Base-by-base conservation (phyloP, 805 yeast genomes). In the Cyberlindnera samutprakarnensis region DNA sequence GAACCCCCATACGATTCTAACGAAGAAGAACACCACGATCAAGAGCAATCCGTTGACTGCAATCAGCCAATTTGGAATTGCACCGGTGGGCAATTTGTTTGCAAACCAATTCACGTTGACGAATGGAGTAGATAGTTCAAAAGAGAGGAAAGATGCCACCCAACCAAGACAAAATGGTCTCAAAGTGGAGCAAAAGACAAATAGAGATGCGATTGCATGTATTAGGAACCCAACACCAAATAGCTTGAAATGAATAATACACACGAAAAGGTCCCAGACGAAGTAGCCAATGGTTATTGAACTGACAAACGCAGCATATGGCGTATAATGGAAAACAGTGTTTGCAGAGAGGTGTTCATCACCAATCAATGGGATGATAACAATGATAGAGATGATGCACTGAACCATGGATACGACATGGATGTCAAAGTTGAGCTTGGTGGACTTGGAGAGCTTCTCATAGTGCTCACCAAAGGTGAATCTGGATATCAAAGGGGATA, bases 51-150 rank as follows among this genome's bases (percentile, higher is more conserved):
- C 97, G 54, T 92, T 92, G 44, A 78, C 46, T 12, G 72, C 51
- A 31, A 75, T 70, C 9, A 73, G 34, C 41, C 50, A 64, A 16
- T 64, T 64, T 25, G 82, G 76, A 31, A 85, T 65, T 4, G 74
- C 56, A 4, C 81, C 83, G 2, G 66, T 66, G 1, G 95, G 92
- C 13, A 87, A 63, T 46, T 83, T 78, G 20, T 81, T 69, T 21
- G 86, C 77, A 56, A 80, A 88, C 96, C 96, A 92, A 56, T 92
- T 85, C 52, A 84, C 55, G 57, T 92, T 94, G 40, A 92, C 95
- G 59, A 92, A 92, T 7, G 97, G 97, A 2, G 96, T 84, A 28
- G 94, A 80, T 25, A 83, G 68, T 59, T 92, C 98, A 57, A 82
- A 92, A 30, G 83, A 54, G 46, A 92, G 66, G 54, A 88, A 92